Conservation (phyloP, 176 grass and related monocot species). For the Alopecurus myosuroides region DNA sequence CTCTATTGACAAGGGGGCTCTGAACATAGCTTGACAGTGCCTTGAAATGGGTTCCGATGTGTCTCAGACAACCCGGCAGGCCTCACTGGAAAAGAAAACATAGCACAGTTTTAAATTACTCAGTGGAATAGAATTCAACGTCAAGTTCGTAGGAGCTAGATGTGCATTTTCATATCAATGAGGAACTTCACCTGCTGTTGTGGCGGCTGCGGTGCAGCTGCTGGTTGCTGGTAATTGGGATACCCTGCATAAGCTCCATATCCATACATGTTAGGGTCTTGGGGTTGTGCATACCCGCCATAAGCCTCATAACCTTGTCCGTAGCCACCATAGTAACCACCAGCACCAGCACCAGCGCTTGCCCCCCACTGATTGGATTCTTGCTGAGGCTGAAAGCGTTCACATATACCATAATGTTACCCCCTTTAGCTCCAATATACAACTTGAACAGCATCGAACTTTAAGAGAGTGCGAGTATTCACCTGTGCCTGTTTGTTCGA, state of each 20-base stretch:
- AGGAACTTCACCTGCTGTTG: constrained; percentile 44
- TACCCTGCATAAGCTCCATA: constrained; percentile 81
- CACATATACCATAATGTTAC: constrained; percentile 22
- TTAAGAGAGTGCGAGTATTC: not conserved
- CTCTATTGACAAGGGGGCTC: constrained; percentile 28
- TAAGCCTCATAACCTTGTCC: constrained; percentile 38
- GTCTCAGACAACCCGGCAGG: not conserved
- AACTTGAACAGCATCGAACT: not conserved
- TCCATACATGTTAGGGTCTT: constrained; percentile 94
- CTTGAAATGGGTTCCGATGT: constrained; percentile 13
- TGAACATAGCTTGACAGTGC: constrained; percentile 14
- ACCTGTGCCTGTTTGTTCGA: constrained; percentile 65
- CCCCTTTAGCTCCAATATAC: not conserved
- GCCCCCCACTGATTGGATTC: constrained; percentile 68
- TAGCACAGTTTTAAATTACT: not conserved
- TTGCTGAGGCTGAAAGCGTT: constrained; percentile 44
- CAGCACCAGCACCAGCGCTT: constrained; percentile 16
- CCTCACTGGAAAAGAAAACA: constrained; percentile 30
- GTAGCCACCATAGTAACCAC: constrained; percentile 78
- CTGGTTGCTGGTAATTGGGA: constrained; percentile 74
- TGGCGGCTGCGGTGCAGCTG: constrained; percentile 41
- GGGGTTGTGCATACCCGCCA: constrained; percentile 34
- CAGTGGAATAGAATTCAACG: not conserved
- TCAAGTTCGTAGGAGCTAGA: not conserved
- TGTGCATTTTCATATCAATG: not conserved